Percentiles rank a stretch among this genome's conserved stretches.
Conservation (phyloP, 2,329 filamentous ascomycete genomes). For the Torrubiellomyces zombiae region DNA sequence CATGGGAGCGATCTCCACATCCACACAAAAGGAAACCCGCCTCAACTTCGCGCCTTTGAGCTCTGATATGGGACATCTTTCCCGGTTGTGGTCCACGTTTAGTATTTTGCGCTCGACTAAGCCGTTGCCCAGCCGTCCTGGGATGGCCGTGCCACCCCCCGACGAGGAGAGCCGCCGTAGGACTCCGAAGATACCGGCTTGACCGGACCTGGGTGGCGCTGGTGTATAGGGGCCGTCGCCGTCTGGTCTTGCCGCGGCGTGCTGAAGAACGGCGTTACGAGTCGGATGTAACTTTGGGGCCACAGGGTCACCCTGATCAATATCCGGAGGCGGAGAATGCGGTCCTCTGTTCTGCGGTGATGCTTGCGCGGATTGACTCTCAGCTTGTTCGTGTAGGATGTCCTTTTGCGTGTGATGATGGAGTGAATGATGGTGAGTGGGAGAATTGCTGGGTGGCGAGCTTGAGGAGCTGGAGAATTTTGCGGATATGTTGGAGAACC, state of each 20-base stretch:
- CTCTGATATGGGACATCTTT: conserved; percentile 64
- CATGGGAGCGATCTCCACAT: conserved; percentile 87
- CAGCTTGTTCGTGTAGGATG: conserved; percentile 4
- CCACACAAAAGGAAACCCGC: conserved; percentile 86
- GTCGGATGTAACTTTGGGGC: conserved; percentile 31
- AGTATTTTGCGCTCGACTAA: conserved; percentile 66
- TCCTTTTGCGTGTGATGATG: conserved; percentile 6
- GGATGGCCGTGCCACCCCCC: conserved; percentile 17
- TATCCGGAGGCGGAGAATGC: conserved; percentile 6
- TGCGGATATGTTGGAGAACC: conserved; percentile 85
- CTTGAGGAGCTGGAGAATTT: conserved; percentile 59
- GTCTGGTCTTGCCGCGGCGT: conserved; percentile 33
- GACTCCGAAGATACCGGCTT: conserved; percentile 63
- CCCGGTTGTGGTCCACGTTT: conserved; percentile 68
- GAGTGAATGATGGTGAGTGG: conserved; percentile 4
- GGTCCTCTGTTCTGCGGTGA: conserved; percentile 7
- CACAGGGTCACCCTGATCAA: conserved; percentile 20
- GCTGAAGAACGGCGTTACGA: conserved; percentile 43
- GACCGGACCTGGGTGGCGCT: conserved; percentile 51
- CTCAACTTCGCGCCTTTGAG: conserved; percentile 67
- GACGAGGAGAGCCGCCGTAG: conserved; percentile 68
- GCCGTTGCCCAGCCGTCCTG: conserved; percentile 32
- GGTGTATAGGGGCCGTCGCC: conserved; percentile 54
- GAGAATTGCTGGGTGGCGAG: conserved; percentile 15
- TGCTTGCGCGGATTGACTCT: conserved; percentile 1